Evolutionary conservation across 768 basidiomycete genomes (phyloP).

Genomic region (Pisolithus microcarpus): DNA sequence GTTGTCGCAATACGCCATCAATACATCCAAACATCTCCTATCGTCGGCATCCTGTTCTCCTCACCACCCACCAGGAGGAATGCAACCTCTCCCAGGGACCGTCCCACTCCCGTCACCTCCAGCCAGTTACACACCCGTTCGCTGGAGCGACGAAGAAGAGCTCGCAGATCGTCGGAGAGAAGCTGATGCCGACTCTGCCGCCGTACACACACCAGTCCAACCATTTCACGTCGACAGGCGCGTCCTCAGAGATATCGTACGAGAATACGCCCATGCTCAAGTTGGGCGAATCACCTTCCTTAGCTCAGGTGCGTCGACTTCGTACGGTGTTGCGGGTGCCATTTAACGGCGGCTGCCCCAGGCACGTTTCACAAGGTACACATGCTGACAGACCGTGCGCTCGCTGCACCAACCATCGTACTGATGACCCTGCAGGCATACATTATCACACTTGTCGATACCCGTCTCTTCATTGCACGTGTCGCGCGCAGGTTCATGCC

Average conservation of each 20-base stretch:
- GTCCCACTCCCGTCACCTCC: conserved; percentile 12
- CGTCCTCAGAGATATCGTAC: conserved; percentile 69
- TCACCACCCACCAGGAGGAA: no score
- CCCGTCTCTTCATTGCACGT: conserved; percentile 61
- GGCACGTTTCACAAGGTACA: conserved; percentile 82
- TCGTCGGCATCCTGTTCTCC: no score
- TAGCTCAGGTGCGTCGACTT: conserved; percentile 52
- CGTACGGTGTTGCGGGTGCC: conserved; percentile 8
- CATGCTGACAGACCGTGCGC: neutral
- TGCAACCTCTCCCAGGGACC: conserved; percentile 14
- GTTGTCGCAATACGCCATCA: no score
- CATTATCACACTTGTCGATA: conserved; percentile 58
- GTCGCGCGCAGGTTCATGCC: conserved; percentile 85
- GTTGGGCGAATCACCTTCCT: conserved; percentile 69
- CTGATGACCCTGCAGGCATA: conserved; percentile 49
- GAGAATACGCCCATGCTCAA: conserved; percentile 57
- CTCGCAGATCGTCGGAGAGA: conserved; percentile 64
- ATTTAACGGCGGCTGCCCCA: conserved; percentile 15
- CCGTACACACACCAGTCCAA: conserved; percentile 43
- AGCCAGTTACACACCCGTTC: conserved; percentile 22
- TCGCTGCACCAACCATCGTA: conserved; percentile 3
- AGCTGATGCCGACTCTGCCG: conserved; percentile 51
- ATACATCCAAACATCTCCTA: no score
- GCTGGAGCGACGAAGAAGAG: conserved; percentile 70
- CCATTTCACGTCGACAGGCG: conserved; percentile 74